phyloP scores from a whole-genome alignment of 2,329 filamentous ascomycete species.

The Penicillium sumatraense region DNA sequence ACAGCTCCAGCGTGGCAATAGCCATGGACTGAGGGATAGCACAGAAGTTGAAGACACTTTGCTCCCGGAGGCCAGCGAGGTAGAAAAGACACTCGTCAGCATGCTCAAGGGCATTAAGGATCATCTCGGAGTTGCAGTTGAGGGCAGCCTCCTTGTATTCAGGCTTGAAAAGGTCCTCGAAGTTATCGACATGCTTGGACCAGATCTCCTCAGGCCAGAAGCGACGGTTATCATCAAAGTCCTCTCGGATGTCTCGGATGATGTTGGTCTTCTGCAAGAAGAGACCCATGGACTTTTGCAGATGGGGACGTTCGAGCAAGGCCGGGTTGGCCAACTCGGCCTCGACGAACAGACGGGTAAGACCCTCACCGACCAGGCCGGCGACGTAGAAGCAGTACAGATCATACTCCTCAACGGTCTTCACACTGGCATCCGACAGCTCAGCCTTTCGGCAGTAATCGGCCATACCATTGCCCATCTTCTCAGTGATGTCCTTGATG shows the following conservation, averaged over 20 bases:
- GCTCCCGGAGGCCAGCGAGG: conserved; percentile 90
- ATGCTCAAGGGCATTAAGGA: conserved; percentile 84
- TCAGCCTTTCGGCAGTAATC: conserved; percentile 89
- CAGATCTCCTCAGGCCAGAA: conserved; percentile 98
- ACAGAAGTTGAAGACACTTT: conserved; percentile 98
- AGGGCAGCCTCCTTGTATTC: conserved; percentile 77
- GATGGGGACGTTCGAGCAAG: conserved; percentile 74
- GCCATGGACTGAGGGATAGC: conserved; percentile 98
- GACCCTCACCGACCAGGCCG: conserved; percentile 93
- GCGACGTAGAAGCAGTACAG: conserved; percentile 98
- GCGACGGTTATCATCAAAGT: conserved; percentile 81
- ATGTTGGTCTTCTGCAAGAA: conserved; percentile 99
- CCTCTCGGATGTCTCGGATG: conserved; percentile 92
- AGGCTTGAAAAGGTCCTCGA: conserved; percentile 86
- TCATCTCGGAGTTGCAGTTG: conserved; percentile 90
- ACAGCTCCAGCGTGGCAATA: conserved; percentile 88
- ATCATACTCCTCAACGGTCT: conserved; percentile 88
- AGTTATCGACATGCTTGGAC: conserved; percentile 90
- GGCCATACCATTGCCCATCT: conserved; percentile 99
- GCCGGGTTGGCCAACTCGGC: conserved; percentile 84
- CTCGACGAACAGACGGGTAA: conserved; percentile 88
- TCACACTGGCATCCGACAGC: conserved; percentile 76
- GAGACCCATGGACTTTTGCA: conserved; percentile 95
- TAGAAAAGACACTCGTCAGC: conserved; percentile 96
- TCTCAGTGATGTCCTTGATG: conserved; percentile 87